Evolutionary conservation across 1,139 yeast species (phyloP).

Genomic region (Sugiyamaella grinbergsii): DNA sequence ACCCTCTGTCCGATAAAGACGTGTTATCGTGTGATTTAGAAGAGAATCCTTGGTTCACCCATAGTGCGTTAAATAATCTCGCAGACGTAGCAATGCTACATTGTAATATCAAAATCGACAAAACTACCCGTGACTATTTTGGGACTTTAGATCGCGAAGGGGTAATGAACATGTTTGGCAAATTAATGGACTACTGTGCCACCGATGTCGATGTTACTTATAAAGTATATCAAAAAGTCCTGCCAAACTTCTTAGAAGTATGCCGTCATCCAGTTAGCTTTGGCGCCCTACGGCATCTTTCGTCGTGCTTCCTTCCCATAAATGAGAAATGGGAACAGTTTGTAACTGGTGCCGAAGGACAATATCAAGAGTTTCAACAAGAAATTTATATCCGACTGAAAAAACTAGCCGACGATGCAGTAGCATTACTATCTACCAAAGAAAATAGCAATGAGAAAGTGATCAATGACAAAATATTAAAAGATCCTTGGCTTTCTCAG

Average conservation of each 20-base stretch:
- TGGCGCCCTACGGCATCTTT: slow-evolving; percentile 78
- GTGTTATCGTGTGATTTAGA: slow-evolving; percentile 26
- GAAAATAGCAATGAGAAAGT: slow-evolving; percentile 10
- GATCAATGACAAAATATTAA: slow-evolving; percentile 2
- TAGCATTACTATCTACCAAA: slow-evolving; percentile 44
- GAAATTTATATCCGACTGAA: slow-evolving; percentile 62
- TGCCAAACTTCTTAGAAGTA: slow-evolving; percentile 64
- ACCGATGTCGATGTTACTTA: slow-evolving; percentile 78
- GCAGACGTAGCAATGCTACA: slow-evolving; percentile 81
- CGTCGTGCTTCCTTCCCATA: slow-evolving; percentile 80
- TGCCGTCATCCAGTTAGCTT: slow-evolving; percentile 96
- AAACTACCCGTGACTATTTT: slow-evolving; percentile 66
- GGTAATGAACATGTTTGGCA: slow-evolving; percentile 58
- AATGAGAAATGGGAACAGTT: slow-evolving; percentile 73
- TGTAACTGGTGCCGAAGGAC: slow-evolving; percentile 63
- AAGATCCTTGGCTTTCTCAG: slow-evolving; percentile 89
- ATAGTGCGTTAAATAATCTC: slow-evolving; percentile 78
- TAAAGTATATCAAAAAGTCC: slow-evolving; percentile 64
- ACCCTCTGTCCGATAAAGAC: not conserved
- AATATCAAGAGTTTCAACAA: slow-evolving; percentile 60
- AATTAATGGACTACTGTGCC: slow-evolving; percentile 79
- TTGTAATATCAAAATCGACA: slow-evolving; percentile 69
- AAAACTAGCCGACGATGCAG: slow-evolving; percentile 62
- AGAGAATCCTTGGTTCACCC: slow-evolving; percentile 37
- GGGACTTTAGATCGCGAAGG: slow-evolving; percentile 55